Evolutionary conservation across 1,284 basidiomycete species (phyloP), one percentile per base, ranked within the genome.

Genomic region (Cryptococcus floricola): DNA sequence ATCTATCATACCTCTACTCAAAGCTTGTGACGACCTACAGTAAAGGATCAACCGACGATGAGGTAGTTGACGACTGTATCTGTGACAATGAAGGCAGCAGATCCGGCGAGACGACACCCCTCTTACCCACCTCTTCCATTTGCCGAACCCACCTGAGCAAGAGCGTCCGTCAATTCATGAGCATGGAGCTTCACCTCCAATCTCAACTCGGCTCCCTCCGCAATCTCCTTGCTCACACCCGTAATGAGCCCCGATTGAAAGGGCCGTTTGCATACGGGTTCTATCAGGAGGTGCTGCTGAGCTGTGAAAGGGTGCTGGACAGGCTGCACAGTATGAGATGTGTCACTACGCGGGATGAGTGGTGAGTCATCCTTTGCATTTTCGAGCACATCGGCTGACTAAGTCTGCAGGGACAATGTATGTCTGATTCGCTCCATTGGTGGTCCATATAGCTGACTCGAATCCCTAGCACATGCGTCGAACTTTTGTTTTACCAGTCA

Each of bases 131-230:
- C 19, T 27, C 42, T 4, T 31, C 50, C 25, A 46, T 43, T 10
- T 37, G 48, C 19, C 61, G 65, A 41, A 64, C 70, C 5, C 71
- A 73, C 52, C 57, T 73, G n/a, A 64, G 53, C 31, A 54, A 61
- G 0, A 62, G 63, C 18, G 86, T 92, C 18, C 81, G 85, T 56
- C 86, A 91, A 59, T 93, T 93, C 70, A 91, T 93, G 89, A 85
- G 88, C 4, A 94, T 94, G 91, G 94, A 97, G 73, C 80, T 97
- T 9, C 91, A 96, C 70, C 80, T 98, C 14, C 95, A 97, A 67
- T 86, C 90, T 65, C 87, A 91, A 68, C 78, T 98, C 39, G 89
- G 94, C 48, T 85, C 88, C 67, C 77, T 96, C 5, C 86, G 91
- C 66, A 84, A 82, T 1, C 79, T 98, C 12, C 80, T 98, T 23